phyloP scores from a whole-genome alignment of 2,329 filamentous ascomycete species.

The Sporothrix mexicana region DNA sequence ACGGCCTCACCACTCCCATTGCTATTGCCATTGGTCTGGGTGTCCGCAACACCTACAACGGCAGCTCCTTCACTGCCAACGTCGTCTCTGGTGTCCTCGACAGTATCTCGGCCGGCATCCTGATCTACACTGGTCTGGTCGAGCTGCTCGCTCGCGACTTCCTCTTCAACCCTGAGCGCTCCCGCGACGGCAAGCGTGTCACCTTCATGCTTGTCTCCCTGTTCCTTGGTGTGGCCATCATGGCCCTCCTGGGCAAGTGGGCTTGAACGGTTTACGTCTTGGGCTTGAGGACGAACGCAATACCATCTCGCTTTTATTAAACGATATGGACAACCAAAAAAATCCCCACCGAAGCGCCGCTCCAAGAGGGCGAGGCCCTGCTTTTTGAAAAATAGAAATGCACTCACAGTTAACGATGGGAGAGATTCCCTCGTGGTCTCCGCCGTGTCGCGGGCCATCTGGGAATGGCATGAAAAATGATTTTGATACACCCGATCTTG shows the following conservation, averaged over 20 bases:
- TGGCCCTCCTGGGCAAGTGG: slow-evolving; percentile 88
- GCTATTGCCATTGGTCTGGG: slow-evolving; percentile 85
- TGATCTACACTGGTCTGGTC: slow-evolving; percentile 94
- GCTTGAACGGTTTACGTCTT: slow-evolving; percentile 56
- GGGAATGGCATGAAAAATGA: slow-evolving; percentile 1
- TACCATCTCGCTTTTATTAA: neutral
- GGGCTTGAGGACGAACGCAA: neutral
- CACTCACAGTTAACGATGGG: neutral
- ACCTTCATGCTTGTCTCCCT: slow-evolving; percentile 75
- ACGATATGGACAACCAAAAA: neutral
- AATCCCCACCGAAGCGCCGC: neutral
- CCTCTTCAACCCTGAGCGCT: slow-evolving; percentile 91
- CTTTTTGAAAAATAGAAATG: slow-evolving; percentile 20
- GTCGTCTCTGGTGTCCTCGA: slow-evolving; percentile 90
- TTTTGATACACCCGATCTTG: slow-evolving; percentile 2
- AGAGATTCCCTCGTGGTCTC: neutral
- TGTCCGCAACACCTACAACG: slow-evolving; percentile 69
- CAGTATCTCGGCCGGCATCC: slow-evolving; percentile 84
- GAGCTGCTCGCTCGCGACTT: slow-evolving; percentile 96
- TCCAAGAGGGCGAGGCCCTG: slow-evolving; percentile 11
- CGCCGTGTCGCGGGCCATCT: neutral
- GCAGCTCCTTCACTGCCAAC: slow-evolving; percentile 61
- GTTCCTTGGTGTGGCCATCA: slow-evolving; percentile 73
- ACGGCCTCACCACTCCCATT: slow-evolving; percentile 81
- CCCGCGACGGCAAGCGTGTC: slow-evolving; percentile 71